phyloP scores from a whole-genome alignment of 352 stramenopile genomes.

The Phytophthora megakarya region DNA sequence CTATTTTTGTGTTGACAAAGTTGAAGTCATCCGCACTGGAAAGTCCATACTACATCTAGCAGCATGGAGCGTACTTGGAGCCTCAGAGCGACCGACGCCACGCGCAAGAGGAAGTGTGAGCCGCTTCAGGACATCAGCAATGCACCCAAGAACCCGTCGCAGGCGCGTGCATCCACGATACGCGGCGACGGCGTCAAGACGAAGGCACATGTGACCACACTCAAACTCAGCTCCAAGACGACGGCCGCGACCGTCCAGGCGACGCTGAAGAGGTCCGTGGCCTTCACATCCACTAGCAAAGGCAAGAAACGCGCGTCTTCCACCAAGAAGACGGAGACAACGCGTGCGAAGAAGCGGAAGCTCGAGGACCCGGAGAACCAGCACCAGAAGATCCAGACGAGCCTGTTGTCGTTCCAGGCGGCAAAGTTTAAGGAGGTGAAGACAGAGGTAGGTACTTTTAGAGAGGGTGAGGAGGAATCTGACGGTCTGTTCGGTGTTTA shows the following conservation, averaged over 20 bases:
- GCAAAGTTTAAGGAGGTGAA: constrained; percentile 23
- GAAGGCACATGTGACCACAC: not conserved
- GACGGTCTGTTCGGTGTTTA: constrained; percentile 3
- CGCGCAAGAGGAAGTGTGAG: constrained; percentile 78
- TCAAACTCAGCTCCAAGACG: constrained; percentile 20
- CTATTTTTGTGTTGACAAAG: too few relatives aligned
- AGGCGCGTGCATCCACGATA: constrained; percentile 3
- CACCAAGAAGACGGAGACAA: constrained; percentile 39
- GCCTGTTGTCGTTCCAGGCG: constrained; percentile 72
- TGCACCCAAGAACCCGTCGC: constrained; percentile 47
- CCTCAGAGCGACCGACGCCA: constrained; percentile 30
- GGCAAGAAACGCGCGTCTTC: constrained; percentile 30
- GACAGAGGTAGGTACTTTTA: constrained; percentile 12
- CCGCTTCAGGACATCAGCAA: constrained; percentile 87
- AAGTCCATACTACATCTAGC: not conserved
- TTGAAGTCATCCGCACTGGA: too few relatives aligned
- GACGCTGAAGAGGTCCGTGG: constrained; percentile 33
- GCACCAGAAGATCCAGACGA: constrained; percentile 68
- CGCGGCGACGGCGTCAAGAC: constrained; percentile 31
- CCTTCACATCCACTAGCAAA: constrained; percentile 24
- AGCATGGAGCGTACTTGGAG: constrained; percentile 28
- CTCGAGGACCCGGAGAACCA: constrained; percentile 46
- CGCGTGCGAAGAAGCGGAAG: constrained; percentile 48
- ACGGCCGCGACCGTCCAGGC: constrained; percentile 32
- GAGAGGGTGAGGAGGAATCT: not conserved